A percentile compares a stretch with the other conserved stretches of the same genome.
Conservation (phyloP, 192 early-diverging fungal genomes). For the Podila horticola region DNA sequence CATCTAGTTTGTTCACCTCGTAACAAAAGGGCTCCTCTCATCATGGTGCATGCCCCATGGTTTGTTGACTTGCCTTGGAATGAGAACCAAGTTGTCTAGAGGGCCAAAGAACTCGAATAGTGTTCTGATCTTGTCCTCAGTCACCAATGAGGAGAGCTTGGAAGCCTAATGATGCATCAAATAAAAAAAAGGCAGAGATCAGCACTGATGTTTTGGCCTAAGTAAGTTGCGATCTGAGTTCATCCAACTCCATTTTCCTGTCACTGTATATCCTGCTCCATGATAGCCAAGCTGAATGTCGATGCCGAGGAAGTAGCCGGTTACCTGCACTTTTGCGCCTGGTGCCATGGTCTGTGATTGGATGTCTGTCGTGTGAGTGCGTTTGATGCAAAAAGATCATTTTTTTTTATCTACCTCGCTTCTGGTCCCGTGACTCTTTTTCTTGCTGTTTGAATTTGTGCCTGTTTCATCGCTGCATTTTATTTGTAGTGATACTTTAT, state of each 20-base stretch:
- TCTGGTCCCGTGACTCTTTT: background rate
- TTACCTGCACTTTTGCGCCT: conserved; percentile 52
- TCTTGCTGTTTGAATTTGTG: too few relatives aligned
- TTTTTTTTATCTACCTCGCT: background rate
- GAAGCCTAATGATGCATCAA: conserved; percentile 23
- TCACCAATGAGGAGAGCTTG: conserved; percentile 40
- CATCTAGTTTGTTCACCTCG: too few relatives aligned
- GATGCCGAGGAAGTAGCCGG: background rate
- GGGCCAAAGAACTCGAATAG: conserved; percentile 41
- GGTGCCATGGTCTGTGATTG: conserved; percentile 22
- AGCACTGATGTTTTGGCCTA: background rate
- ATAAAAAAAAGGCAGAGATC: background rate
- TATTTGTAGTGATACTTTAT: background rate
- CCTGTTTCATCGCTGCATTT: background rate
- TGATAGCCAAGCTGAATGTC: background rate
- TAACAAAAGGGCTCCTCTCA: too few relatives aligned
- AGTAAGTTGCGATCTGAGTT: background rate
- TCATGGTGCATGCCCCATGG: background rate
- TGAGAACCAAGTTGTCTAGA: conserved; percentile 43
- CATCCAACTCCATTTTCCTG: background rate
- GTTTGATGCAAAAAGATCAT: background rate
- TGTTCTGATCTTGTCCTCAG: conserved; percentile 39
- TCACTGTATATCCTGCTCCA: background rate
- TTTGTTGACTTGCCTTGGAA: conserved; percentile 30
- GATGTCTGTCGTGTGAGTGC: background rate